phyloP scores from a whole-genome alignment of 2,329 filamentous ascomycete species.

The Lojkania enalia region DNA sequence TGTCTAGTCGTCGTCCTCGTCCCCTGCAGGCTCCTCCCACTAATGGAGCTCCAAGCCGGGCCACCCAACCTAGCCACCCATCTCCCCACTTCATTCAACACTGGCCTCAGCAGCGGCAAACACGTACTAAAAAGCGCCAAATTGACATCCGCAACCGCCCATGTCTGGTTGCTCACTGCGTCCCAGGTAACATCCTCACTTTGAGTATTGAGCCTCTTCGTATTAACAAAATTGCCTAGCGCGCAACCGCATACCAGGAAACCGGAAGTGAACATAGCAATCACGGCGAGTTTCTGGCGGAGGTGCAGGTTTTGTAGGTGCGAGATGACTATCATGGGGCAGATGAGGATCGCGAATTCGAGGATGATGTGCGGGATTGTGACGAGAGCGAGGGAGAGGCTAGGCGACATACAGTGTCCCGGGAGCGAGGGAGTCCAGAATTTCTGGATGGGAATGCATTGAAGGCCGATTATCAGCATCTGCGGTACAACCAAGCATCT shows the following conservation, averaged over 20 bases:
- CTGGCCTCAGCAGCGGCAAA: background rate
- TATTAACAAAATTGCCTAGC: constrained; percentile 23
- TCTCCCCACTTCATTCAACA: too few species aligned
- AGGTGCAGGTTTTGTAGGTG: constrained; percentile 17
- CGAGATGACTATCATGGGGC: constrained; percentile 24
- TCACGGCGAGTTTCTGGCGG: constrained; percentile 22
- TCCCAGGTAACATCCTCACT: constrained; percentile 26
- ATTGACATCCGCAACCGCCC: constrained; percentile 31
- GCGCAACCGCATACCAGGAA: constrained; percentile 24
- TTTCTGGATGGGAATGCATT: constrained; percentile 25
- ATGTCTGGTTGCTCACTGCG: constrained; percentile 26
- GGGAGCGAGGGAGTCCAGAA: constrained; percentile 22
- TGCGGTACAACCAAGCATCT: too few species aligned
- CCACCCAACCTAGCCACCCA: too few species aligned
- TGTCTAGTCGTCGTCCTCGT: too few species aligned
- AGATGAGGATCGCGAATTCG: constrained; percentile 24
- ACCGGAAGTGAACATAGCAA: constrained; percentile 25
- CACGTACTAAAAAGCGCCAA: constrained; percentile 18
- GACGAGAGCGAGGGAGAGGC: constrained; percentile 21
- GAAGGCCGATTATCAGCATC: constrained; percentile 20
- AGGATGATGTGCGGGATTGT: constrained; percentile 28
- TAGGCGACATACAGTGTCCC: constrained; percentile 24
- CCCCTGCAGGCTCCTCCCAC: too few species aligned
- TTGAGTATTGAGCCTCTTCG: constrained; percentile 14
- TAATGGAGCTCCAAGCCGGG: too few species aligned